Evolutionary conservation across 306 rosid species (phyloP).

Genomic region (Elaeagnus macrophylla): DNA sequence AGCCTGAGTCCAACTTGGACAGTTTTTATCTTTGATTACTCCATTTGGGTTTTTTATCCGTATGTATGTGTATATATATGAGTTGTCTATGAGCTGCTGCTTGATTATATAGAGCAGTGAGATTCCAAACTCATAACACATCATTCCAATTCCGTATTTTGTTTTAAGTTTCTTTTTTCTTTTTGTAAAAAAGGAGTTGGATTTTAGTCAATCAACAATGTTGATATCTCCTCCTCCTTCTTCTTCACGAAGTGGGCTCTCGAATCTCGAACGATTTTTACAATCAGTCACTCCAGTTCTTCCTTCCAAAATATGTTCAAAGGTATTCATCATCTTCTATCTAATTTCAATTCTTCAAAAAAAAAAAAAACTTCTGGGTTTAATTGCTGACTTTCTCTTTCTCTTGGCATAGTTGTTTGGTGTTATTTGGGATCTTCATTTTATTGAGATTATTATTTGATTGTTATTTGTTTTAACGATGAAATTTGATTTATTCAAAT

Average conservation of each 20-base stretch:
- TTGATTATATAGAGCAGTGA: too few relatives aligned
- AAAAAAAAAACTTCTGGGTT: not conserved
- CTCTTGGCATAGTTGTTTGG: not conserved
- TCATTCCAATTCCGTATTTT: not conserved
- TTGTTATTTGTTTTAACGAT: not conserved
- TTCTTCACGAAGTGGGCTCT: slow-evolving; percentile 9
- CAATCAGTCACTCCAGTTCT: slow-evolving; percentile 56
- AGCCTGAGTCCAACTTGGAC: too few relatives aligned
- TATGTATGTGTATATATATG: too few relatives aligned
- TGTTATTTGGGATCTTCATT: not conserved
- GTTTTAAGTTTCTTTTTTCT: not conserved
- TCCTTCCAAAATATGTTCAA: slow-evolving; percentile 44
- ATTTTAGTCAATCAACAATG: slow-evolving; percentile 7
- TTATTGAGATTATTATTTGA: not conserved
- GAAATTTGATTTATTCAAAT: not conserved
- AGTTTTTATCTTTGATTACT: too few relatives aligned
- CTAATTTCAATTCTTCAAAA: not conserved
- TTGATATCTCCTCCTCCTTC: slow-evolving; percentile 11
- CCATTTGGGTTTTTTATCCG: too few relatives aligned
- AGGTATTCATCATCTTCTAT: slow-evolving; percentile 28
- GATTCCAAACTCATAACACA: too few relatives aligned
- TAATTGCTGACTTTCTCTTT: not conserved
- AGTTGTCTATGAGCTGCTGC: too few relatives aligned
- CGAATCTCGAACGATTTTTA: slow-evolving; percentile 57
- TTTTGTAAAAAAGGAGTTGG: not conserved